These are phyloP conservation scores for Aspergillus sp. DNA, from an alignment of 2,329 filamentous ascomycete species.

Conservation along the genomic window DNA sequence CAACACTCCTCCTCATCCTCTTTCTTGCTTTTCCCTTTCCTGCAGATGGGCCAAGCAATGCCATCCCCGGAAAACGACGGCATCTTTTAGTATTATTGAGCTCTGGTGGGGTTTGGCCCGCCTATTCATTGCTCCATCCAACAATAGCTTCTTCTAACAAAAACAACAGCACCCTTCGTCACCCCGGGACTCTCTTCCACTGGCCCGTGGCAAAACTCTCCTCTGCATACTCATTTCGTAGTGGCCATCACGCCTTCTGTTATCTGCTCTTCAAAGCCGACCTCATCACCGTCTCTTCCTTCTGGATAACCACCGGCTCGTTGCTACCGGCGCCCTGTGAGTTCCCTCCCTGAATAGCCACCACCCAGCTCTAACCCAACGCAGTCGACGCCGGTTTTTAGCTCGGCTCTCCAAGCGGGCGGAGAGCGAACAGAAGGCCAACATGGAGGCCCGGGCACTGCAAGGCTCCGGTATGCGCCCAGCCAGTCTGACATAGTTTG, in stretches of 20 bases:
- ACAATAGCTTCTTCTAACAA: slow-evolving; percentile 1
- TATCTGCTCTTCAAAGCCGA: neutral
- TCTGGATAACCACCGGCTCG: neutral
- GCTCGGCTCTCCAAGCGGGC: neutral
- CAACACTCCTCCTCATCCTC: neutral
- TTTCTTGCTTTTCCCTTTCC: neutral
- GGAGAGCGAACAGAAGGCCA: neutral
- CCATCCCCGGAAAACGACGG: slow-evolving; percentile 8
- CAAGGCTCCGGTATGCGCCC: slow-evolving; percentile 27
- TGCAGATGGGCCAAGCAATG: slow-evolving; percentile 1
- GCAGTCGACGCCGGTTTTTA: neutral
- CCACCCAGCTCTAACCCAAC: neutral
- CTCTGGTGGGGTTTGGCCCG: slow-evolving; percentile 17
- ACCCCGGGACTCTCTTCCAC: neutral
- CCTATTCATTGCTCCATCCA: slow-evolving; percentile 4
- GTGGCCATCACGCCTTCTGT: neutral
- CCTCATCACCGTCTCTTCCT: neutral
- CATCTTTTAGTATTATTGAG: slow-evolving; percentile 12
- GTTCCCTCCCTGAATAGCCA: neutral
- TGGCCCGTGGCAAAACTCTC: neutral
- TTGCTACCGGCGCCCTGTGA: neutral
- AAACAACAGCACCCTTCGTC: neutral
- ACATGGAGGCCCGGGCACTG: slow-evolving; percentile 27
- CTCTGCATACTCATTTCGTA: neutral
- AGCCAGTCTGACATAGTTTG: neutral